Base-by-base conservation (phyloP, 495 filamentous ascomycete species). In the Neurospora sp. region DNA sequence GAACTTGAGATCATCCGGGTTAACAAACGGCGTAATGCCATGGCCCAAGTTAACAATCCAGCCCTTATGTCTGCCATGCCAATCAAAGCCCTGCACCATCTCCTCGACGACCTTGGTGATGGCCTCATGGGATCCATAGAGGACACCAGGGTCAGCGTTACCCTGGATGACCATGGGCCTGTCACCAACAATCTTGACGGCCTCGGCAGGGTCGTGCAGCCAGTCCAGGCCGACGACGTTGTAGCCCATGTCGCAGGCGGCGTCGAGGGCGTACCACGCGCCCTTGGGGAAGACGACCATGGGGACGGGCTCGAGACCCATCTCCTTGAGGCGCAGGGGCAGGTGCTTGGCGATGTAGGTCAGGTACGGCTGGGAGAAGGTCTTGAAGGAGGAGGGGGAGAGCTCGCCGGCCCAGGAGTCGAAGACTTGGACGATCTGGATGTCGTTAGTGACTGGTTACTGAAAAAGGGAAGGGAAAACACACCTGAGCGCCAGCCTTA, bases 281-380 rank as follows among this genome's bases (percentile, higher is more conserved):
- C 96, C 96, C 84, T 99, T 99, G n/a, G 96, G 94, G 81, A 99
- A 99, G 18, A 98, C 93, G n/a, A 93, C 96, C 96, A 99, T 98
- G 2, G 96, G 96, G 3, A 98, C 96, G 5, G 84, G 85, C 72
- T 94, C 91, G 66, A 94, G 78, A 0, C 89, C 89, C 77, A 96
- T 84, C 81, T 93, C 91, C 73, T 84, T 82, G 75, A 99, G 82
- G 39, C 88, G 87, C 72, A 82, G 85, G 0, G 95, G 95, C 16
- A 98, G 85, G 69, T 93, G 84, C 72, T 89, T 82, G 16, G 94
- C 90, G 72, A 99, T 98, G 76, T 94, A 89, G 18, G 87, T 87
- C 71, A 99, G 86, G 78, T 96, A 97, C 3, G 95, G 96, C 69
- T 94, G 86, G 9, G 94, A 90, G 80, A 97, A 96, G 46, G 88